These are phyloP conservation scores for Abelmoschus esculentus DNA, from an alignment of 345 rosid species.

Conservation along the genomic window DNA sequence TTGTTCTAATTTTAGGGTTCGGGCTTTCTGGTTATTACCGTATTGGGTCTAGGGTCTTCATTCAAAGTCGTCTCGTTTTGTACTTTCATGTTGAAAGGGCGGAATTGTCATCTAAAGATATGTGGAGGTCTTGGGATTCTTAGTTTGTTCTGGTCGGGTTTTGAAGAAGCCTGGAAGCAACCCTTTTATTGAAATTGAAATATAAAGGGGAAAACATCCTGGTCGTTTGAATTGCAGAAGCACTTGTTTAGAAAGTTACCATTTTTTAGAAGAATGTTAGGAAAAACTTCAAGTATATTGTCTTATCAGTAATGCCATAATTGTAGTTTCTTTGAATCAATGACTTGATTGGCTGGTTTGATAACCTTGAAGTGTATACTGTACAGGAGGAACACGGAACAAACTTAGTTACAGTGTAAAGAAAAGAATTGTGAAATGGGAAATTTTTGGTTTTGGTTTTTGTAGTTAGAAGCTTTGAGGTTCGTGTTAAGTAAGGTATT, in stretches of 20 bases:
- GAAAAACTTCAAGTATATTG: slow-evolving; percentile 1
- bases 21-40: background rate
- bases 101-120: background rate
- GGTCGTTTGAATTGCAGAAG: background rate
- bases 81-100: background rate
- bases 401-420: slow-evolving; percentile 15
- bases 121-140: slow-evolving; percentile 5
- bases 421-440: slow-evolving; percentile 8
- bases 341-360: background rate
- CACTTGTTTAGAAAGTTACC: background rate
- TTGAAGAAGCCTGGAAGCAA: slow-evolving; percentile 5
- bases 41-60: slow-evolving; percentile 5
- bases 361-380: slow-evolving; percentile 9
- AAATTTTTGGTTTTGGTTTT: background rate
- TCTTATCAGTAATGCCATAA: background rate
- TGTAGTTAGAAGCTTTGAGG: background rate
- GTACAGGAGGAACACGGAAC: slow-evolving; percentile 5
- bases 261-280: slow-evolving; percentile 10
- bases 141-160: background rate
- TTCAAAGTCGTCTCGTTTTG: background rate
- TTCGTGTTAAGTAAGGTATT: background rate
- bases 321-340: background rate
- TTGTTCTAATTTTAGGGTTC: slow-evolving; percentile 1
- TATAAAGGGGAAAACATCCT: background rate
- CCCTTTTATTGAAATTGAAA: background rate